phyloP scores from a whole-genome alignment of 768 basidiomycete genomes.

The Mrakia gelida region DNA sequence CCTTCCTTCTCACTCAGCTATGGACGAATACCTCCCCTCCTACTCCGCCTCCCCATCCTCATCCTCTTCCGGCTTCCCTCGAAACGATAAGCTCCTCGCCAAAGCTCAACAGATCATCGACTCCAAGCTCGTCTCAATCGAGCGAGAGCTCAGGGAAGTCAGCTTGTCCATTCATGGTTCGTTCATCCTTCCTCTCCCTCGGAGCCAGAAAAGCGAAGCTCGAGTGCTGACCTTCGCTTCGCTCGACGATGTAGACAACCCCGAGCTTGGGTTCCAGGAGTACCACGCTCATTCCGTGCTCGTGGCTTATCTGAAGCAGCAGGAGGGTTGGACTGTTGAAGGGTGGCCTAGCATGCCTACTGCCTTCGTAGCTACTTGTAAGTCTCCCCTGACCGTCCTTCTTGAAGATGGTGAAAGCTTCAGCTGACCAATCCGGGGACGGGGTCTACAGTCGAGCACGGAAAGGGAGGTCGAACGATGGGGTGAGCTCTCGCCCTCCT shows the following conservation, averaged over 20 bases:
- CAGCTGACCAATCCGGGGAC: background rate
- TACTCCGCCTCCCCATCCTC: background rate
- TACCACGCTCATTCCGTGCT: slow-evolving; percentile 6
- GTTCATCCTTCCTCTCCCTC: background rate
- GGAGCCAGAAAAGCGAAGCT: background rate
- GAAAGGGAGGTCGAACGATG: slow-evolving; percentile 26
- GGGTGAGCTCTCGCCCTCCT: background rate
- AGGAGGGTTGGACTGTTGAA: slow-evolving; percentile 8
- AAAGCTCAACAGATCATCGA: slow-evolving; percentile 11
- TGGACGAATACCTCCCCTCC: slow-evolving; percentile 6
- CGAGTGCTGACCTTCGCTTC: background rate
- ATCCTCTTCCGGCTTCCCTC: background rate
- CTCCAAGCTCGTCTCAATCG: slow-evolving; percentile 7
- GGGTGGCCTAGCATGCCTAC: slow-evolving; percentile 11
- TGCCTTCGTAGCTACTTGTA: slow-evolving; percentile 15
- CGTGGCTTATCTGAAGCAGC: background rate
- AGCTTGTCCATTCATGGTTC: background rate
- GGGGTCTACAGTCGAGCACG: slow-evolving; percentile 12
- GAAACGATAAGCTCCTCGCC: background rate
- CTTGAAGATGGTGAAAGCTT: background rate
- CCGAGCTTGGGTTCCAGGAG: slow-evolving; percentile 22
- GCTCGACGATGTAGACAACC: background rate
- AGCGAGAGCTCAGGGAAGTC: slow-evolving; percentile 13
- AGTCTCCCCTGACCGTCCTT: background rate
- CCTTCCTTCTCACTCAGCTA: background rate